Percentiles rank a stretch among this genome's conserved stretches.
Conservation (phyloP, 2,329 filamentous ascomycete species). For the Penicillium vulpinum region DNA sequence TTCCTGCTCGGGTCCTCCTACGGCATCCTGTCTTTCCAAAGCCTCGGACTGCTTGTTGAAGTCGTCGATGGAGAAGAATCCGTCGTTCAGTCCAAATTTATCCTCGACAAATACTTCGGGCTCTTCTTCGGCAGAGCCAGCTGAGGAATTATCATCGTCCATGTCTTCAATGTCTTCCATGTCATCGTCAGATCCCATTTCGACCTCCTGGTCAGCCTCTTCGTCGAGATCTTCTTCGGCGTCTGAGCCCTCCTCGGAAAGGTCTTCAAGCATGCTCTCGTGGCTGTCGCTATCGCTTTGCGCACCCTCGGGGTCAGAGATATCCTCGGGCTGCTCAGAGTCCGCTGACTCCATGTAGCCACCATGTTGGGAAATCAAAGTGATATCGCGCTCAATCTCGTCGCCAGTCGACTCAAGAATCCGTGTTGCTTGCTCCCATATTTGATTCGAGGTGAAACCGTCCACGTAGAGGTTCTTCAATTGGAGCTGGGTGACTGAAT, state of each 20-base stretch:
- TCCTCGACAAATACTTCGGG: constrained; percentile 66
- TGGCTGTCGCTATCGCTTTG: constrained; percentile 19
- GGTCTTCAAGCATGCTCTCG: constrained; percentile 15
- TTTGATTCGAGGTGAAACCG: constrained; percentile 82
- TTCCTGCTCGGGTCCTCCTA: constrained; percentile 70
- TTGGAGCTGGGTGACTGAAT: constrained; percentile 61
- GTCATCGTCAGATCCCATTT: constrained; percentile 8
- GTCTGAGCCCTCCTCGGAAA: constrained; percentile 13
- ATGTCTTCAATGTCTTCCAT: constrained; percentile 9
- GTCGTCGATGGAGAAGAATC: constrained; percentile 95
- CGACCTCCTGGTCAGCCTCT: constrained; percentile 12
- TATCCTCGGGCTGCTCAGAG: constrained; percentile 10
- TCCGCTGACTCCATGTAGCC: constrained; percentile 10
- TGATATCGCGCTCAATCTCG: constrained; percentile 54
- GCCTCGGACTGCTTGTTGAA: constrained; percentile 94
- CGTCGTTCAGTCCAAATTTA: constrained; percentile 85
- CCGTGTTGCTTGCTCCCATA: constrained; percentile 90
- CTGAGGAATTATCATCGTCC: constrained; percentile 8
- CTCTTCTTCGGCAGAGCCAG: constrained; percentile 34
- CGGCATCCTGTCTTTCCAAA: constrained; percentile 80
- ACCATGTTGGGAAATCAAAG: constrained; percentile 33
- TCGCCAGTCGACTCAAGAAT: constrained; percentile 68
- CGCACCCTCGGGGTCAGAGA: constrained; percentile 15
- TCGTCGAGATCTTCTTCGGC: constrained; percentile 17
- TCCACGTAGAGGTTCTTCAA: constrained; percentile 81